phyloP scores from a whole-genome alignment of 2,329 filamentous ascomycete species.

The Blumeria hordei region DNA sequence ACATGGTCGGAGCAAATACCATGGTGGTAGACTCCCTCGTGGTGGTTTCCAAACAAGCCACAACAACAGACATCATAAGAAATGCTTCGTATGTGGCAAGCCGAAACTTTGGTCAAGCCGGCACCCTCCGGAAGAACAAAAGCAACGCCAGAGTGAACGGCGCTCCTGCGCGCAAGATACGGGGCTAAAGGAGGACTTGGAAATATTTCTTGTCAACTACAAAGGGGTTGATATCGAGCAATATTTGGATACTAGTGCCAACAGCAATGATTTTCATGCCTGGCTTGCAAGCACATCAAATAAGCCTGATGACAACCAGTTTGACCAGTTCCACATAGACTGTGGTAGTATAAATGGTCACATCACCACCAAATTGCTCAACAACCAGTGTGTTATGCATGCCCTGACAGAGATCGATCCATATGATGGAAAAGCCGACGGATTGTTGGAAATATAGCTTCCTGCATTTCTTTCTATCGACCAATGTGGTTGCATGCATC shows the following conservation, averaged over 20 bases:
- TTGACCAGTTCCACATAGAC: conserved; percentile 4
- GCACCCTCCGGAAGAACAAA: background rate
- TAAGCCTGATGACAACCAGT: background rate
- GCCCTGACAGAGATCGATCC: background rate
- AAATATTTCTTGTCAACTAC: background rate
- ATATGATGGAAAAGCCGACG: background rate
- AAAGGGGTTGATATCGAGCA: background rate
- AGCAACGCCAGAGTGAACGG: background rate
- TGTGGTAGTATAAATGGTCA: background rate
- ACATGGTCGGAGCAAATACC: background rate
- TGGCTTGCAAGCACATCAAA: background rate
- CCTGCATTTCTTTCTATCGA: no score
- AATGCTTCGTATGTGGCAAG: background rate
- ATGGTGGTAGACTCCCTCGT: background rate
- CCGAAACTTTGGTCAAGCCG: background rate
- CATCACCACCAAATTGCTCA: background rate
- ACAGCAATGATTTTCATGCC: background rate
- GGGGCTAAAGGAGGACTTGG: background rate
- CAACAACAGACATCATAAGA: background rate
- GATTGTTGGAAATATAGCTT: no score
- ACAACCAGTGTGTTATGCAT: background rate
- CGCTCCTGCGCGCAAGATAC: background rate
- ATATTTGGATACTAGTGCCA: background rate
- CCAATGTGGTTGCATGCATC: no score
- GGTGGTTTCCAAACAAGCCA: background rate